These are phyloP conservation scores for Beauveria australis DNA, from an alignment of 2,329 filamentous ascomycete species.

Conservation along the genomic window DNA sequence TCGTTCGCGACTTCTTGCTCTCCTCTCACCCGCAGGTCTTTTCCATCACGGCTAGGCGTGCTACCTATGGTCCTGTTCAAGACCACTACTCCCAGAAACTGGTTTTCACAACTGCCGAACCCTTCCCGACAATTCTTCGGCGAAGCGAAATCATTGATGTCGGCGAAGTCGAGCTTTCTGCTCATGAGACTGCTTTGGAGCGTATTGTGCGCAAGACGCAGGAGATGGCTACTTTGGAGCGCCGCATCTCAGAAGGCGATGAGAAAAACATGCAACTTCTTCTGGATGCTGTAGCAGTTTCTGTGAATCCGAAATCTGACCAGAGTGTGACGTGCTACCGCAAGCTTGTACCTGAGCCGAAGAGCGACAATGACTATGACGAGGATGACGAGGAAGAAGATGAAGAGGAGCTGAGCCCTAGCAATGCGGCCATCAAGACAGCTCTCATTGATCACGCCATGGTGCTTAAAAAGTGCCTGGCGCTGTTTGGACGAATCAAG, in stretches of 20 bases:
- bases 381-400: slow-evolving; percentile 36
- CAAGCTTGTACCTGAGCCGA: slow-evolving; percentile 53
- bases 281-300: slow-evolving; percentile 67
- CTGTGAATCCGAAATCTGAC: slow-evolving; percentile 66
- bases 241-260: slow-evolving; percentile 63
- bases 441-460: slow-evolving; percentile 84
- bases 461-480: slow-evolving; percentile 74
- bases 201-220: slow-evolving; percentile 84
- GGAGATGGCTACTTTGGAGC: slow-evolving; percentile 71
- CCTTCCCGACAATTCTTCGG: slow-evolving; percentile 84
- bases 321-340: slow-evolving; percentile 73
- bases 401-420: slow-evolving; percentile 42
- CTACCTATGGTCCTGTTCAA: slow-evolving; percentile 58
- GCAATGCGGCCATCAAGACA: slow-evolving; percentile 75
- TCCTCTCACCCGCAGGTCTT: slow-evolving; percentile 71
- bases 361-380: slow-evolving; percentile 29
- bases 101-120: slow-evolving; percentile 72
- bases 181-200: slow-evolving; percentile 83
- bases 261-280: slow-evolving; percentile 60
- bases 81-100: slow-evolving; percentile 78
- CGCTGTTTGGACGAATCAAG: slow-evolving; percentile 55
- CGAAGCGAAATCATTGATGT: slow-evolving; percentile 74
- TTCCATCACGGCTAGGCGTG: slow-evolving; percentile 65
- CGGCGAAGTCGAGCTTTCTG: slow-evolving; percentile 57
- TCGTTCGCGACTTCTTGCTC: slow-evolving; percentile 79